Evolutionary conservation across 2,329 filamentous ascomycete species (phyloP).

Genomic region (Penicillium aurantiogriseum): DNA sequence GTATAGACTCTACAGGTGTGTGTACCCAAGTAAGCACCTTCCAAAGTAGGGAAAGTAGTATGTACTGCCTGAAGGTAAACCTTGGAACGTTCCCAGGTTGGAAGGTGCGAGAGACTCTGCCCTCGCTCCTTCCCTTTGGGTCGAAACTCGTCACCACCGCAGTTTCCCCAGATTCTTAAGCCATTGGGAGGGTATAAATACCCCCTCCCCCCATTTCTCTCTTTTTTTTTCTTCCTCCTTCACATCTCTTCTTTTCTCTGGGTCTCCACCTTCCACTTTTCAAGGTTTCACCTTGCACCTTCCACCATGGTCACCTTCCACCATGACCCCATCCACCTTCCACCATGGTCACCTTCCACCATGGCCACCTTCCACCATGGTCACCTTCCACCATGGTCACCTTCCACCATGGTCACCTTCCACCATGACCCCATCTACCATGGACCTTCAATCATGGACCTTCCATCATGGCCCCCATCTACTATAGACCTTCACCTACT

Average conservation of each 20-base stretch:
- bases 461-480: no score
- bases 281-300: background rate
- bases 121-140: background rate
- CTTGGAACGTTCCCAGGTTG: no score
- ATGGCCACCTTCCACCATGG: background rate
- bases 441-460: no score
- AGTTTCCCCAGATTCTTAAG: background rate
- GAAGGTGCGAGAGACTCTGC: background rate
- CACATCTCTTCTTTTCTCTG: background rate
- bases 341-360: background rate
- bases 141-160: background rate
- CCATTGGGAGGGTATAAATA: background rate
- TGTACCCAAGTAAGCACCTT: background rate
- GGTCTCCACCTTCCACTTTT: background rate
- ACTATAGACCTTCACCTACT: background rate
- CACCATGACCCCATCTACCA: background rate
- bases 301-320: background rate
- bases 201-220: background rate
- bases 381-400: background rate
- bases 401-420: background rate
- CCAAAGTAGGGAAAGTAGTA: background rate
- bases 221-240: background rate
- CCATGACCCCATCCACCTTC: background rate
- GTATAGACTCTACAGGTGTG: background rate
- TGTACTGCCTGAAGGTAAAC: background rate